Conservation (phyloP, 2,329 filamentous ascomycete species). For the Fusarium equiseti region DNA sequence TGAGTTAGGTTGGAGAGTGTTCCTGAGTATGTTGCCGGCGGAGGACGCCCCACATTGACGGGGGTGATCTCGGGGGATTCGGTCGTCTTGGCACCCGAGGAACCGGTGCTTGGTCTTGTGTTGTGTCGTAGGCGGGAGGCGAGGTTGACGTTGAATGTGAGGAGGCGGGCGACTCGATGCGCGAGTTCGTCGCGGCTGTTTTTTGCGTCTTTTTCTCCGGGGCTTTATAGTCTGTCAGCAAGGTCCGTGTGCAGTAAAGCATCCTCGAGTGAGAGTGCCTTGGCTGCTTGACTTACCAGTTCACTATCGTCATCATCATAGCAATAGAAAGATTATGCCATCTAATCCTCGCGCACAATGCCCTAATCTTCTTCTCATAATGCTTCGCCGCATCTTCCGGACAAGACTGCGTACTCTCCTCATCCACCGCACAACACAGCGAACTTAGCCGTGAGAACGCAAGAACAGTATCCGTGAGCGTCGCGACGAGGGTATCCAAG, state of each 20-base stretch:
- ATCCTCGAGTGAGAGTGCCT: too few species aligned
- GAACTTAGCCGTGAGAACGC: conserved; percentile 52
- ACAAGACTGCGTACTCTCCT: conserved; percentile 34
- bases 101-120: conserved; percentile 29
- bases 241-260: conserved; percentile 11
- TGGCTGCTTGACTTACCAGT: conserved; percentile 48
- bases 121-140: conserved; percentile 50
- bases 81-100: conserved; percentile 35
- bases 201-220: conserved; percentile 53
- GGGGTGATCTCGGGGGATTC: conserved; percentile 27
- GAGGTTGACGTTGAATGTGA: conserved; percentile 53
- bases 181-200: conserved; percentile 53
- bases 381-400: conserved; percentile 33
- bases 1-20: conserved; percentile 51
- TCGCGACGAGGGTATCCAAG: conserved; percentile 52
- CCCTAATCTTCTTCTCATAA: conserved; percentile 47
- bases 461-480: conserved; percentile 53
- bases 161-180: conserved; percentile 51
- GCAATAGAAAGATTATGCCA: conserved; percentile 57
- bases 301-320: conserved; percentile 56
- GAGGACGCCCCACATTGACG: conserved; percentile 40
- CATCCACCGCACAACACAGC: conserved; percentile 47
- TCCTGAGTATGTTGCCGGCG: conserved; percentile 45
- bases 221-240: conserved; percentile 40
- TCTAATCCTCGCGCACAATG: conserved; percentile 51